These are phyloP conservation scores for Botrytis squamosa DNA, from an alignment of 2,329 filamentous ascomycete genomes.

Conservation along the genomic window DNA sequence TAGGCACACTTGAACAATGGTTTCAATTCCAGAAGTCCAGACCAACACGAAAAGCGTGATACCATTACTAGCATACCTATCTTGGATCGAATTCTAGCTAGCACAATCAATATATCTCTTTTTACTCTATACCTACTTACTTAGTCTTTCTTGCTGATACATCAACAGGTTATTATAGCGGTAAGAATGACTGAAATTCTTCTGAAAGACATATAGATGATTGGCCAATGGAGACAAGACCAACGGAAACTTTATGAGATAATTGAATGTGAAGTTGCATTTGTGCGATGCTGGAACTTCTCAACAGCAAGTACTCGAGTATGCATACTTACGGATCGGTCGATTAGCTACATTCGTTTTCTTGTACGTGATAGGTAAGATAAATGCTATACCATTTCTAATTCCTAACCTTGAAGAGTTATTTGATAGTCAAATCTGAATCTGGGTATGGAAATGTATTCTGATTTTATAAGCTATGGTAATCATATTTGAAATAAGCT, in stretches of 20 bases:
- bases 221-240: not conserved
- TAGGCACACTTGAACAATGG: not conserved
- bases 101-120: not conserved
- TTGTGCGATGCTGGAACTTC: not conserved
- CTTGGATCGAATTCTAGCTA: not conserved
- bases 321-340: not conserved
- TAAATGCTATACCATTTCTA: not conserved
- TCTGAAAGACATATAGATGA: not conserved
- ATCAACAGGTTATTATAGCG: not conserved
- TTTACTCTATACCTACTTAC: not conserved
- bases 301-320: not conserved
- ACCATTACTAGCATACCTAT: not conserved
- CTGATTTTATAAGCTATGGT: not conserved
- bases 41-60: not conserved
- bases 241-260: not conserved
- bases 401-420: not conserved
- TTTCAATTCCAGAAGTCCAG: not conserved
- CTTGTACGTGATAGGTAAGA: not conserved
- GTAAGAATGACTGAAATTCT: not conserved
- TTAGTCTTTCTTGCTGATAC: not conserved
- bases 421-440: not conserved
- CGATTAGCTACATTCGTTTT: not conserved
- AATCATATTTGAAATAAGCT: not conserved
- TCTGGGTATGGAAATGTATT: not conserved
- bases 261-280: not conserved